Evolutionary conservation across 163 green algal species (phyloP).

Genomic region (Chloroidium sp.): DNA sequence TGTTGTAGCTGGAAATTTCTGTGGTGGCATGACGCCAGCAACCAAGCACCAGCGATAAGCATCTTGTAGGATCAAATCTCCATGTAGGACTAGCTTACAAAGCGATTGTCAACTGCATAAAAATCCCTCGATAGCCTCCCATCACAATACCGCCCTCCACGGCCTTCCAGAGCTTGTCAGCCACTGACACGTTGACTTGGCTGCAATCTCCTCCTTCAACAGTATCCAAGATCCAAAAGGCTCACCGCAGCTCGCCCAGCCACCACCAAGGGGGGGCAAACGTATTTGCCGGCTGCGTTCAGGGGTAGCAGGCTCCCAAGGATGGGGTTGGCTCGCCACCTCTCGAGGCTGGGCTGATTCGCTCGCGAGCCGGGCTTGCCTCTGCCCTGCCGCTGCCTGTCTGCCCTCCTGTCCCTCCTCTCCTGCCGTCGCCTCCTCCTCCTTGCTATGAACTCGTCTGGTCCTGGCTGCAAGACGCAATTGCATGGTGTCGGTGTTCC

Average conservation of each 20-base stretch:
- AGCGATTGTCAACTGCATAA: no score
- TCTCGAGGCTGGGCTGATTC: background rate
- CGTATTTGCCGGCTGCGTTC: constrained; percentile 43
- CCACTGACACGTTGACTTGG: no score
- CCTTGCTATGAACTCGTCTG: constrained; percentile 21
- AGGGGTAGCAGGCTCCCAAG: constrained; percentile 53
- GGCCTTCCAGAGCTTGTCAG: no score
- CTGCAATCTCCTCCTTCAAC: background rate
- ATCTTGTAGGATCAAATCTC: no score
- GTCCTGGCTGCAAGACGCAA: constrained; percentile 32
- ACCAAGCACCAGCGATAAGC: no score
- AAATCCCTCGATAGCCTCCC: no score
- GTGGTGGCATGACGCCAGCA: no score
- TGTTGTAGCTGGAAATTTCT: no score
- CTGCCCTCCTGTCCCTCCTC: no score
- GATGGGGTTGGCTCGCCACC: constrained; percentile 41
- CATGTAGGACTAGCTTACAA: no score
- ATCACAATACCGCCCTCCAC: no score
- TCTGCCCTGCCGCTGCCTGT: background rate
- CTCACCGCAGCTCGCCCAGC: constrained; percentile 66
- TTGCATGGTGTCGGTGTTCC: no score
- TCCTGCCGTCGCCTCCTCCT: background rate
- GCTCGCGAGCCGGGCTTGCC: background rate
- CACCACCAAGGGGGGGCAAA: constrained; percentile 73
- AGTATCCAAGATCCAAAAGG: constrained; percentile 49